Base-by-base conservation (phyloP, 2,329 filamentous ascomycete genomes). In the Lecanicillium sp. region DNA sequence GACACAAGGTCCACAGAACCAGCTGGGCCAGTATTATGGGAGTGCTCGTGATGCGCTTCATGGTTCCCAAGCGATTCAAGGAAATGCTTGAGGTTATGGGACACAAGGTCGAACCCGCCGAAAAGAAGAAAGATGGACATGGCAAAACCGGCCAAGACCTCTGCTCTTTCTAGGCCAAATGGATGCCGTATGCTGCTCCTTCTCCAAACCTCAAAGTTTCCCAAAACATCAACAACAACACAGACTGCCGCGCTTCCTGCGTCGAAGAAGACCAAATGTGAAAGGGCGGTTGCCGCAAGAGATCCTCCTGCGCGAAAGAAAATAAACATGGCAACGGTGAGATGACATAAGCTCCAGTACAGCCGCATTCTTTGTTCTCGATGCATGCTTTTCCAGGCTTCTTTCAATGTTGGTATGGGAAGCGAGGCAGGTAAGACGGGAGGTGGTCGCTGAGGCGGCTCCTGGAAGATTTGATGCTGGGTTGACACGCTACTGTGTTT, bases 151-250 rank as follows among this genome's bases (percentile, higher is more conserved):
- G 89, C 88, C 13, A 98, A 75, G 5, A 98, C 90, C 60, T 98
- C 92, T 42, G 85, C 85, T 38, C 92, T 78, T 63, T 95, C 87
- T 17, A 98, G 75, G 4, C 83, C 89, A 55, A 98, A 98, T 0
- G 92, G 92, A 61, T 98, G 88, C 17, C 89, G 81, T 50, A 98
- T 84, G 48, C 83, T 94, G 50, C 85, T 90, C 33, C 90, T 78
- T 47, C 87, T 86, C 92, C 92, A 98, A 29, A 96, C 89, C 57
- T 98, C 92, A 52, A 98, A 98, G 59, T 98, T 98, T 37, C 85
- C 81, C 34, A 95, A 76, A 2, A 96, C 85, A 55, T 98, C 92
- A 33, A 96, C 90, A 11, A 78, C 80, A 4, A 95, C 88, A 58
- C 90, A 96, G 5, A 96, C 77, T 34, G 89, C 80, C 4, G 92